Conservation (phyloP, 345 rosid species). For the Lepidium sativum region DNA sequence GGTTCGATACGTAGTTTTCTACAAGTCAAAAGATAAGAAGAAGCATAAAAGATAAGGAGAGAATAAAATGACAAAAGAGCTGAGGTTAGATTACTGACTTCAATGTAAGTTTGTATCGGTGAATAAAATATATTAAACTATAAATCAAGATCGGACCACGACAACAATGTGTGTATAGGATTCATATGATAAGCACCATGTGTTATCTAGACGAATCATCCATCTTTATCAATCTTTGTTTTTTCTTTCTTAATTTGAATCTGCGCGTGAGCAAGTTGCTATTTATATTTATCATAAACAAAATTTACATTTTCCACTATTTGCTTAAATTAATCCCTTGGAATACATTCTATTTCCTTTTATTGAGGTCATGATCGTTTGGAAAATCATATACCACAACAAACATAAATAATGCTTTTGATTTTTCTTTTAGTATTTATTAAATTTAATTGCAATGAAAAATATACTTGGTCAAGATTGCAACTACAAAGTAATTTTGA, state of each 20-base stretch:
- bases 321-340: no score
- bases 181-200: constrained; percentile 22
- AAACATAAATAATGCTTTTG: no score
- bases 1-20: no score
- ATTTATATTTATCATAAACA: no score
- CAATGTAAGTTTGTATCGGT: not conserved
- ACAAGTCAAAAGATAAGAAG: constrained; percentile 16
- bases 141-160: constrained; percentile 2
- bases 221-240: constrained; percentile 5
- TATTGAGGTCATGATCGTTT: no score
- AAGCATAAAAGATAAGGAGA: constrained; percentile 12
- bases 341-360: no score
- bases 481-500: no score
- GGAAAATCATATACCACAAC: no score
- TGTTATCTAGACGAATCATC: constrained; percentile 13
- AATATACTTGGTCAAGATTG: no score
- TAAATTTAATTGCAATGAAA: no score
- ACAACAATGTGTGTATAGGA: not conserved
- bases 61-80: constrained; percentile 7
- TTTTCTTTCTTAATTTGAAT: not conserved
- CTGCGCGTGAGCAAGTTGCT: constrained; percentile 11
- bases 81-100: constrained; percentile 22
- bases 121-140: constrained; percentile 1
- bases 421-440: no score
- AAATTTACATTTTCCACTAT: no score